These are phyloP conservation scores for Penicillium griseofulvum DNA, from an alignment of 2,329 filamentous ascomycete genomes.

Conservation along the genomic window DNA sequence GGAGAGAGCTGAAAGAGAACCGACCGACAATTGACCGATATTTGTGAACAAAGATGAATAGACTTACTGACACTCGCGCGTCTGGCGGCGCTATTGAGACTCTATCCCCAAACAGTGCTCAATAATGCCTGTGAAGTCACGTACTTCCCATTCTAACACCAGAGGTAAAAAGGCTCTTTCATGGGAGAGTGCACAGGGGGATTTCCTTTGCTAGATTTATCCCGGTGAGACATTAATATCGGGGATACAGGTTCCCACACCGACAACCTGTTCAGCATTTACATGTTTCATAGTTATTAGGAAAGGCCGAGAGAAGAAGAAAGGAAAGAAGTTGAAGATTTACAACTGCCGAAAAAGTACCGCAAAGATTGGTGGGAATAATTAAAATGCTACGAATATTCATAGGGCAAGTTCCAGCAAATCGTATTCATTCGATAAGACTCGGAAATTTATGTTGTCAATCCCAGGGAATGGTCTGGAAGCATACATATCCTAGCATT, in stretches of 20 bases:
- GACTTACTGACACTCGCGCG: not conserved
- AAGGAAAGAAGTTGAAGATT: not conserved
- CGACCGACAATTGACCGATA: not conserved
- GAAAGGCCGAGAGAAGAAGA: not conserved
- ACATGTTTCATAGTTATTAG: not conserved
- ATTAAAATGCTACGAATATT: not conserved
- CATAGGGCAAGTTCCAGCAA: not conserved
- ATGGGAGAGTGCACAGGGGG: not conserved
- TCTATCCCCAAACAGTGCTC: not conserved
- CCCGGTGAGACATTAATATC: not conserved
- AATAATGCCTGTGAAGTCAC: not conserved
- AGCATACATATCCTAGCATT: not conserved
- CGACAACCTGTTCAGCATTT: not conserved
- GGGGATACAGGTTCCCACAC: not conserved
- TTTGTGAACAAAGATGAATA: not conserved
- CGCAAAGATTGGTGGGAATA: not conserved
- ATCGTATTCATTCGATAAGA: not conserved
- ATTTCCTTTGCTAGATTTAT: not conserved
- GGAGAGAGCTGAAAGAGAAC: slow-evolving; percentile 9
- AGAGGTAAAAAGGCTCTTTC: not conserved
- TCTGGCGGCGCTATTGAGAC: slow-evolving; percentile 2
- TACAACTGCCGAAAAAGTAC: not conserved
- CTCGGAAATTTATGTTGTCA: too few relatives aligned
- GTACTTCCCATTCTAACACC: not conserved
- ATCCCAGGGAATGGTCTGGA: not conserved